Conservation (phyloP, 148 eudicot species). For the Gaultheria prostrata region DNA sequence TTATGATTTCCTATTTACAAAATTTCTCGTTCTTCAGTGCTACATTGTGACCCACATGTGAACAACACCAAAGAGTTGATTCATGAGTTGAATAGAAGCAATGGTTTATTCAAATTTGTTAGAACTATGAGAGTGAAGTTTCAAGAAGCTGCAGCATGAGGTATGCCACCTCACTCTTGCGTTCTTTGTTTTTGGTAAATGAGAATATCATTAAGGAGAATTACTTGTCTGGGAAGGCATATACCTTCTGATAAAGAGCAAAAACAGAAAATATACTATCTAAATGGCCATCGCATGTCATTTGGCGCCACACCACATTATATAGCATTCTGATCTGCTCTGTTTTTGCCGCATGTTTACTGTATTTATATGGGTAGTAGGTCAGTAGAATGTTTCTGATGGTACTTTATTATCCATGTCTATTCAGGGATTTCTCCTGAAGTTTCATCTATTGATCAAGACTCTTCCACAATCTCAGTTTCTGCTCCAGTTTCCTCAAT, state of each 20-base stretch:
- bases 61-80: slow-evolving; percentile 18
- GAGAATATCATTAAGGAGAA: not conserved
- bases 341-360: not conserved
- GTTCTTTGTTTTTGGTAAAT: slow-evolving; percentile 5
- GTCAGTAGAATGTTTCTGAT: not conserved
- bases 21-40: slow-evolving; percentile 47
- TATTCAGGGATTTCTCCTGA: slow-evolving; percentile 41
- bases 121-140: slow-evolving; percentile 82
- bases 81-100: slow-evolving; percentile 26
- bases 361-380: not conserved
- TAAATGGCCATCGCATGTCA: slow-evolving; percentile 5
- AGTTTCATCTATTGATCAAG: slow-evolving; percentile 42
- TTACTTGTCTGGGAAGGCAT: not conserved
- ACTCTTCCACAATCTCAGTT: slow-evolving; percentile 41
- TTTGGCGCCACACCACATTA: not conserved
- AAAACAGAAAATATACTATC: not conserved
- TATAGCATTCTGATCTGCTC: not conserved
- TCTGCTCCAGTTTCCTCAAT: slow-evolving; percentile 74
- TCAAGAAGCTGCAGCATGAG: slow-evolving; percentile 56
- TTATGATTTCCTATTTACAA: not conserved
- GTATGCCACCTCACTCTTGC: slow-evolving; percentile 33
- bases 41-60: slow-evolving; percentile 59
- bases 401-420: not conserved
- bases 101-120: slow-evolving; percentile 52
- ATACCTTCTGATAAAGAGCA: not conserved